These are phyloP conservation scores for Solanum sitiens DNA, from an alignment of 257 asterid species.

Conservation along the genomic window DNA sequence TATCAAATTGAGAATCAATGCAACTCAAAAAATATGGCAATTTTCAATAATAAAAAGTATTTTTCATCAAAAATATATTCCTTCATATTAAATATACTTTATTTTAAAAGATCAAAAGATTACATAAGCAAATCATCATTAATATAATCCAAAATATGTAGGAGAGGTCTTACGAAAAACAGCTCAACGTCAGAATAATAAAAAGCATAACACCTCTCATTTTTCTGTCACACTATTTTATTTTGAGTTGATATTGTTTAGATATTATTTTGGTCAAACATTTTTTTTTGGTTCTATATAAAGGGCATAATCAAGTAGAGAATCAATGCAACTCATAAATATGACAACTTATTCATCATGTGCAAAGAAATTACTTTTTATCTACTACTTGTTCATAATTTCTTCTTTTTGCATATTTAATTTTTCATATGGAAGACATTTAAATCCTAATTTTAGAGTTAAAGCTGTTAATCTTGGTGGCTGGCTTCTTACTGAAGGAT, in stretches of 20 bases:
- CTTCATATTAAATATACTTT: not conserved
- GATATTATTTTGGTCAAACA: not conserved
- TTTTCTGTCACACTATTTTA: not conserved
- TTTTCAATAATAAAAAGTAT: not conserved
- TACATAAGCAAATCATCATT: not conserved
- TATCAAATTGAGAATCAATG: not conserved
- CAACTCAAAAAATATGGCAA: not conserved
- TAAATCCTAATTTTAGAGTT: constrained; percentile 10
- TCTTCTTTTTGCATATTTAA: constrained; percentile 4
- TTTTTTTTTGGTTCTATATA: not conserved
- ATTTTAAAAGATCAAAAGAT: not conserved
- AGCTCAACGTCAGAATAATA: not conserved
- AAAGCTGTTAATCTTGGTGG: constrained; percentile 71
- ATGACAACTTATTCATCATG: not conserved
- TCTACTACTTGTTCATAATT: constrained; percentile 7
- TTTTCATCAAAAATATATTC: not conserved
- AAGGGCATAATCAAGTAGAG: not conserved
- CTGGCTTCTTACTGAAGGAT: constrained; percentile 60
- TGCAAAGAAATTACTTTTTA: not conserved
- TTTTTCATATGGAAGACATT: constrained; percentile 9
- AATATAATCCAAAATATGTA: not conserved
- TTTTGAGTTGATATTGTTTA: not conserved
- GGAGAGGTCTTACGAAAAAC: not conserved
- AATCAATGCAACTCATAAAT: not conserved
- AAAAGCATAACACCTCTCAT: not conserved